Evolutionary conservation across 345 rosid genomes (phyloP).

Genomic region (Brassica juncea): DNA sequence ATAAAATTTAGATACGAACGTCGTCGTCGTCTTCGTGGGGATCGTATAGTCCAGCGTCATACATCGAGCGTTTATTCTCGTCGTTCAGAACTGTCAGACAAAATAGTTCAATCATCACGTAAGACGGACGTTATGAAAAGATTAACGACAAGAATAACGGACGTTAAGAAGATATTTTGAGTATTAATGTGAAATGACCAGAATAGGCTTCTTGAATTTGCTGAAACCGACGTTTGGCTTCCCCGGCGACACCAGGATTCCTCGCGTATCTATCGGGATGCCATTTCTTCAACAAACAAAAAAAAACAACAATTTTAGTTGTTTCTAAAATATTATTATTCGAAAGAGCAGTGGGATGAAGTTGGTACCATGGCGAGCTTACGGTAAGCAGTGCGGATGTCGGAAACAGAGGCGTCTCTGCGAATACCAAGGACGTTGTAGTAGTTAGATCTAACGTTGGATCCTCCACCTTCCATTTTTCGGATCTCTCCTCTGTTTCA

Average conservation of each 20-base stretch:
- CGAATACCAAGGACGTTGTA: conserved; percentile 82
- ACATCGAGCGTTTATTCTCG: conserved; percentile 64
- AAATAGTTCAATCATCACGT: background rate
- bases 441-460: conserved; percentile 65
- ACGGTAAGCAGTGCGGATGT: conserved; percentile 77
- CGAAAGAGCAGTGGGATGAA: background rate
- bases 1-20: conserved; percentile 43
- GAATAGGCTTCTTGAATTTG: conserved; percentile 93
- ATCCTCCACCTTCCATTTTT: conserved; percentile 66
- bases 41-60: conserved; percentile 85
- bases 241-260: conserved; percentile 62
- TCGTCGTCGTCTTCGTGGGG: conserved; percentile 81
- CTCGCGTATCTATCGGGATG: conserved; percentile 74
- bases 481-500: conserved; percentile 8
- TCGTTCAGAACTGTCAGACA: conserved; percentile 59
- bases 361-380: conserved; percentile 78
- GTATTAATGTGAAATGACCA: conserved; percentile 45
- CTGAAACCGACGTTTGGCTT: conserved; percentile 84
- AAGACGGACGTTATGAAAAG: conserved; percentile 15
- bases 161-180: background rate
- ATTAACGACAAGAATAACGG: background rate
- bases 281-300: conserved; percentile 61
- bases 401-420: conserved; percentile 78
- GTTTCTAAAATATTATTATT: background rate
- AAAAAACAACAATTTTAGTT: background rate